Base-by-base conservation (phyloP, 2,329 filamentous ascomycete genomes). In the Neonectria coccinea region DNA sequence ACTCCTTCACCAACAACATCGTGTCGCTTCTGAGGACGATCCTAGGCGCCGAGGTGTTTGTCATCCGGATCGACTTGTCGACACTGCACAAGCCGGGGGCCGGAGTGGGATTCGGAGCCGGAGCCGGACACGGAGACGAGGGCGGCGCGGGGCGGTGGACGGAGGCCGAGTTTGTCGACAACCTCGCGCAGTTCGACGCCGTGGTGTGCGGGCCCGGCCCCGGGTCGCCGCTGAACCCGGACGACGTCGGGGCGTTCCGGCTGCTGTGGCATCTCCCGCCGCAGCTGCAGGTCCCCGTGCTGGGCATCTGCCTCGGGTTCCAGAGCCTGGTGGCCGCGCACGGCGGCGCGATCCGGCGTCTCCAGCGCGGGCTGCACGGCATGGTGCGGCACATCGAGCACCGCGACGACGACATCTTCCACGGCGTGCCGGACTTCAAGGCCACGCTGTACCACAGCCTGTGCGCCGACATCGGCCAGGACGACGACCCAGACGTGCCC, bases 1-100 rank as follows among this genome's bases (percentile, higher is more conserved):
- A 99, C 82, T 97, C 94, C 45, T 99, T 97, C 80, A 93, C 94
- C 59, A 94, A 97, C 81, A 98, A 97, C 81, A 96, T 98, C 73
- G 89, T 97, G 57, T 90, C 92, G 6, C 87, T 97, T 36, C 85
- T 98, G 51, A 87, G 91, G 71, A 88, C 90, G 4, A 84, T 88
- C 4, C 84, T 97, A 9, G 81, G 85, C 64, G 91, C 87, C 20
- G 83, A 89, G 16, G 90, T 97, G 36, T 86, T 78, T 45, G 76
- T 80, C 44, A 68, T 79, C 58, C 76, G 75, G 61, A 80, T 80
- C 64, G 77, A 80, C 63, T 68, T 80, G 31, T 72, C 73, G 51
- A 75, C 92, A 47, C 83, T 97, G 64, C 88, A 73, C 25, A 67
- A 48, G 51, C 20, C 48, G 8, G 62, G 52, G 14, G 59, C 64